A percentile compares a stretch with the other conserved stretches of the same genome.
Evolutionary conservation across 805 yeast species (phyloP).

Genomic region (Ogataea ganodermae): DNA sequence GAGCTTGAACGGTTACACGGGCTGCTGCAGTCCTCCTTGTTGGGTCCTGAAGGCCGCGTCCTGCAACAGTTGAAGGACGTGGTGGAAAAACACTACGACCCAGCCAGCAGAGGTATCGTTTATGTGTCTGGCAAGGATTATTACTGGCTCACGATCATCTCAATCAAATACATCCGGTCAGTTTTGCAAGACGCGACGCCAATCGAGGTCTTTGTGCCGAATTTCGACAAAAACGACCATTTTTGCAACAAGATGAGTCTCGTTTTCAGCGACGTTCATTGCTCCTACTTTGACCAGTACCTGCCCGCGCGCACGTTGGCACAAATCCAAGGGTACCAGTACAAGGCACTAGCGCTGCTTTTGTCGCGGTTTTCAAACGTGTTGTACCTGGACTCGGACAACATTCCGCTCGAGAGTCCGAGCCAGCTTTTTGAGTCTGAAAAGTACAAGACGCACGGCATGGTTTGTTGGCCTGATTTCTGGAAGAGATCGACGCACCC

Average conservation of each 20-base stretch:
- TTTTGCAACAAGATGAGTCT: constrained; percentile 46
- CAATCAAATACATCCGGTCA: constrained; percentile 34
- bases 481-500: constrained; percentile 70
- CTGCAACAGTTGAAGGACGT: constrained; percentile 17
- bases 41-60: constrained; percentile 18
- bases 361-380: constrained; percentile 48
- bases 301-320: constrained; percentile 27
- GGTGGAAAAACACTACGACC: constrained; percentile 12
- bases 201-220: constrained; percentile 51
- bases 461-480: constrained; percentile 66
- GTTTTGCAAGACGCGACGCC: constrained; percentile 37
- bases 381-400: constrained; percentile 51
- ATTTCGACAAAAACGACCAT: constrained; percentile 42
- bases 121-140: constrained; percentile 34
- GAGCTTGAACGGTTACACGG: constrained; percentile 28
- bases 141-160: constrained; percentile 34
- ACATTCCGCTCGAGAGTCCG: constrained; percentile 43
- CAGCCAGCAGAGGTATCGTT: constrained; percentile 29
- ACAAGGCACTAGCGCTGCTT: constrained; percentile 50
- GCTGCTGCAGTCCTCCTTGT: constrained; percentile 18
- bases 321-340: constrained; percentile 45
- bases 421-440: constrained; percentile 46
- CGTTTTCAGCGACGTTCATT: constrained; percentile 39
- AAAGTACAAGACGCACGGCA: constrained; percentile 44
- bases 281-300: constrained; percentile 44